phyloP scores from a whole-genome alignment of 1,284 basidiomycete species.

The Mycosarcoma mackinlayi region DNA sequence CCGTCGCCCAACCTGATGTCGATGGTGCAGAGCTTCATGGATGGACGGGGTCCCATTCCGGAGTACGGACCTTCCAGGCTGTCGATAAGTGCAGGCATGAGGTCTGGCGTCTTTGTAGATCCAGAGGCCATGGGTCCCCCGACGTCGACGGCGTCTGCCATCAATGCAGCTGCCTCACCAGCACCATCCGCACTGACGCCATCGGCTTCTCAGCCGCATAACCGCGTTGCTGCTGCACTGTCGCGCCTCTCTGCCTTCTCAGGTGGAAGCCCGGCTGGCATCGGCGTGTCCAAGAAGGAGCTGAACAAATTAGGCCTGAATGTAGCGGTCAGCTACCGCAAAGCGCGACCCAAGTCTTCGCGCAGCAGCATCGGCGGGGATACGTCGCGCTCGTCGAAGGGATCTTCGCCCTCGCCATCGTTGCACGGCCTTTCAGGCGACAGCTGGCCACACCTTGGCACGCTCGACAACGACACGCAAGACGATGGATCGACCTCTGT shows the following conservation, averaged over 20 bases:
- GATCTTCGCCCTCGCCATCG: slow-evolving; percentile 18
- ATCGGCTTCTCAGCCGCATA: slow-evolving; percentile 10
- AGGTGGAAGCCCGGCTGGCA: slow-evolving; percentile 16
- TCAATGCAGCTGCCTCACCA: slow-evolving; percentile 1
- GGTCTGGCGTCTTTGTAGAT: slow-evolving; percentile 18
- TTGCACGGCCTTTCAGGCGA: slow-evolving; percentile 2
- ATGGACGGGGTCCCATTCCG: slow-evolving; percentile 12
- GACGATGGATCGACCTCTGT: slow-evolving; percentile 10
- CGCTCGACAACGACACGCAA: neutral
- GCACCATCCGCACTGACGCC: slow-evolving; percentile 8
- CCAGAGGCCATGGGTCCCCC: slow-evolving; percentile 33
- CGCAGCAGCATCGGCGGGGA: slow-evolving; percentile 17
- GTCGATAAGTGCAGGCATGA: slow-evolving; percentile 19
- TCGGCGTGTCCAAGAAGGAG: slow-evolving; percentile 24
- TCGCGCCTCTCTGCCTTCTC: slow-evolving; percentile 34
- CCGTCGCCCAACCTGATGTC: slow-evolving; percentile 22
- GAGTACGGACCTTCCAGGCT: slow-evolving; percentile 20
- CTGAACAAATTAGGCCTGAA: slow-evolving; percentile 29
- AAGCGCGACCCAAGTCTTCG: slow-evolving; percentile 27
- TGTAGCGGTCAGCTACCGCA: slow-evolving; percentile 29
- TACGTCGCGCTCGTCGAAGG: slow-evolving; percentile 24
- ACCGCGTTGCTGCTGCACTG: slow-evolving; percentile 25
- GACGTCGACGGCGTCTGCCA: neutral
- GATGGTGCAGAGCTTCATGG: slow-evolving; percentile 26
- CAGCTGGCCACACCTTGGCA: neutral